Conservation (phyloP, 345 rosid species). For the Populus simonii region DNA sequence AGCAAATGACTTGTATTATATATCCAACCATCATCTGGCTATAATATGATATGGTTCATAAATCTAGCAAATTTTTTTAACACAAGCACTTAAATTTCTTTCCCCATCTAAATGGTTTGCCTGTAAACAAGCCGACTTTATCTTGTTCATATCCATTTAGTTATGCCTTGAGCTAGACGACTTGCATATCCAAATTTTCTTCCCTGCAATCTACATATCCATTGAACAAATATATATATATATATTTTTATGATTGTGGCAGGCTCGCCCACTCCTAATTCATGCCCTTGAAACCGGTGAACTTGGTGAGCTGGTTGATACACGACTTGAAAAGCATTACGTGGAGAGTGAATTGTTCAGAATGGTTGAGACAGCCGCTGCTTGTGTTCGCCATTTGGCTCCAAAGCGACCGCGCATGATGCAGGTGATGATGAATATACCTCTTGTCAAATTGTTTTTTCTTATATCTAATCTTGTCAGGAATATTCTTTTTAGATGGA, state of each 20-base stretch:
- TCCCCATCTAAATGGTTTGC: background rate
- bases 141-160: background rate
- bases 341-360: slow-evolving; percentile 69
- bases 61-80: background rate
- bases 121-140: background rate
- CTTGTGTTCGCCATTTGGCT: slow-evolving; percentile 89
- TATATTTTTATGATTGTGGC: slow-evolving; percentile 3
- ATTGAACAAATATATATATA: background rate
- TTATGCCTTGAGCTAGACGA: too few species aligned
- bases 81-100: background rate
- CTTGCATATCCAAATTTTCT: too few species aligned
- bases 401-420: slow-evolving; percentile 93
- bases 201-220: background rate
- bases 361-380: slow-evolving; percentile 93
- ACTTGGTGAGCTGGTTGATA: slow-evolving; percentile 60
- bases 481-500: background rate
- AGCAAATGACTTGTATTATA: background rate
- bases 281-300: slow-evolving; percentile 77
- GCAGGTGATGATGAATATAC: slow-evolving; percentile 43
- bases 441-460: background rate
- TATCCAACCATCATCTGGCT: background rate
- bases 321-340: slow-evolving; percentile 60
- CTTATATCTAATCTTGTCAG: background rate
- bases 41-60: background rate
- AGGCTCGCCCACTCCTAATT: slow-evolving; percentile 81